Percentiles rank a stretch among this genome's conserved stretches.
Conservation (phyloP, 768 basidiomycete genomes). For the Mycena olivaceomarginata region DNA sequence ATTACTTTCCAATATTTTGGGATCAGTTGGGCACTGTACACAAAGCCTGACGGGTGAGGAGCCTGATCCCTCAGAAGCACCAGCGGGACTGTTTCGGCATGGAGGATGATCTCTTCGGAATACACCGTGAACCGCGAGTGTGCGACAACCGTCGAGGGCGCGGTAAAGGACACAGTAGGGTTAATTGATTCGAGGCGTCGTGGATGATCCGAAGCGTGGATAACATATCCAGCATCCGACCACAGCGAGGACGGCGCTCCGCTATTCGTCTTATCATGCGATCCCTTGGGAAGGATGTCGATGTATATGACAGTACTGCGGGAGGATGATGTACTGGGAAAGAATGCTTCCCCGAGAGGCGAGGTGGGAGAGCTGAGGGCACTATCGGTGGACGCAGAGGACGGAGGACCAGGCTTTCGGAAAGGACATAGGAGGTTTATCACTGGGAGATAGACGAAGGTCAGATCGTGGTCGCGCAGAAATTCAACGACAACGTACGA, state of each 20-base stretch:
- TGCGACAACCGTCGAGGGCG: conserved; percentile 68
- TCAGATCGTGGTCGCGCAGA: conserved; percentile 11
- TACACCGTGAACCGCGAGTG: conserved; percentile 75
- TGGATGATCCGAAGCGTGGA: conserved; percentile 64
- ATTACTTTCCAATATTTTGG: conserved; percentile 81
- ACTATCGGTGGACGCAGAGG: conserved; percentile 15
- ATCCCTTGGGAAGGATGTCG: conserved; percentile 62
- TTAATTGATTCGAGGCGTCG: conserved; percentile 77
- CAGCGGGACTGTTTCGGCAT: conserved; percentile 71
- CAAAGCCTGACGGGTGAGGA: conserved; percentile 51
- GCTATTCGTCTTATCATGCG: conserved; percentile 31
- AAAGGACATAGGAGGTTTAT: conserved; percentile 66
- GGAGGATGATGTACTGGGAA: conserved; percentile 24
- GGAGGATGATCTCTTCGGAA: conserved; percentile 66
- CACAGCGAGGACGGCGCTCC: conserved; percentile 28
- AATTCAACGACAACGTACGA: conserved; percentile 65
- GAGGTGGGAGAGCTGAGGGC: conserved; percentile 29
- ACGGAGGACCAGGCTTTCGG: conserved; percentile 49
- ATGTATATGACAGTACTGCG: conserved; percentile 66
- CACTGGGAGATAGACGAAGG: conserved; percentile 52
- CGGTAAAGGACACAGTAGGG: conserved; percentile 79
- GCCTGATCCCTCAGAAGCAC: conserved; percentile 47
- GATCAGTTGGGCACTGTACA: conserved; percentile 78
- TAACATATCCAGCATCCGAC: conserved; percentile 48
- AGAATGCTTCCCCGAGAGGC: conserved; percentile 39